A percentile compares a stretch with the other conserved stretches of the same genome.
Evolutionary conservation across 805 yeast species (phyloP).

Genomic region (Grigorovia humatica): DNA sequence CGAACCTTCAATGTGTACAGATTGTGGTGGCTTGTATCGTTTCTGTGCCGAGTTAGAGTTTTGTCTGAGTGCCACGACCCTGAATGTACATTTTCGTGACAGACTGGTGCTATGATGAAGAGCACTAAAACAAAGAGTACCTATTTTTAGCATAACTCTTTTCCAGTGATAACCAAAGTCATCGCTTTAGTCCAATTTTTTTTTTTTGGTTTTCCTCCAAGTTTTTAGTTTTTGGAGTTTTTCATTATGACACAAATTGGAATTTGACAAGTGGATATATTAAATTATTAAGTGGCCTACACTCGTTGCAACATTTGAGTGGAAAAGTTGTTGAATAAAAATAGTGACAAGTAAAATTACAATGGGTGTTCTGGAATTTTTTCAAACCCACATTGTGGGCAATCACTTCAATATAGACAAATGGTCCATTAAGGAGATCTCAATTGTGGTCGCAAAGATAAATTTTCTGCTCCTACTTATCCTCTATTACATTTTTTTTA

Average conservation of each 20-base stretch:
- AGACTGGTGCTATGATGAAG: not conserved
- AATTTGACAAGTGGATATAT: not conserved
- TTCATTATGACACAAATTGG: conserved; percentile 2
- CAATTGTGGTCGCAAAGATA: not conserved
- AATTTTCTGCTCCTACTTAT: not conserved
- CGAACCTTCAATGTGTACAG: conserved; percentile 53
- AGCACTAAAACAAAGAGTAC: not conserved
- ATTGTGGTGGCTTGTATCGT: conserved; percentile 43
- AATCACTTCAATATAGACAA: conserved; percentile 6
- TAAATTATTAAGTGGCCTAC: no score
- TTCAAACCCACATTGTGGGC: conserved; percentile 21
- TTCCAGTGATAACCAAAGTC: not conserved
- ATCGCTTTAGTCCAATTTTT: not conserved
- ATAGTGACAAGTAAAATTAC: not conserved
- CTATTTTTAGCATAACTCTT: not conserved
- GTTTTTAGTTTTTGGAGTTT: not conserved
- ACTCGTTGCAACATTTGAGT: no score
- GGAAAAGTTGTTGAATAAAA: no score
- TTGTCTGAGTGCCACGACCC: not conserved
- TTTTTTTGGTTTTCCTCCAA: no score
- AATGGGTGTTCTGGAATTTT: conserved; percentile 8
- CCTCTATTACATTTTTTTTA: not conserved
- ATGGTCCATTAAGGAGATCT: conserved; percentile 8
- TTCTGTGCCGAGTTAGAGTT: not conserved
- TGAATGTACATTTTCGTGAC: not conserved